These are phyloP conservation scores for Alloteropsis semialata DNA, from an alignment of 176 grass and related monocot genomes.

Conservation along the genomic window DNA sequence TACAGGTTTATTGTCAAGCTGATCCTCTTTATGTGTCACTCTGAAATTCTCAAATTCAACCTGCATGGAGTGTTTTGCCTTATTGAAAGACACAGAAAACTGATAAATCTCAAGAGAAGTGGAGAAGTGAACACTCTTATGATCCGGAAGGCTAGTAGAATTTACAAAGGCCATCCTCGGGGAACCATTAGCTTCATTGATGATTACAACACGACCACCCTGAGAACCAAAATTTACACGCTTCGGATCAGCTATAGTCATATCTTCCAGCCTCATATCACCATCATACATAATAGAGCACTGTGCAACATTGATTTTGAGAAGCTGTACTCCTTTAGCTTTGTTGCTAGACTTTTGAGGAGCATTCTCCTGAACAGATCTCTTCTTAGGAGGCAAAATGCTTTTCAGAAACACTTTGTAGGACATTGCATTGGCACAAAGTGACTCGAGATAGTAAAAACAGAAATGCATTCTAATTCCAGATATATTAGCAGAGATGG, in stretches of 20 bases:
- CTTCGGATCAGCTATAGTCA: slow-evolving; percentile 83
- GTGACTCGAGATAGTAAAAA: slow-evolving; percentile 67
- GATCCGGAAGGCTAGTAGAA: slow-evolving; percentile 46
- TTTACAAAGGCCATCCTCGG: slow-evolving; percentile 76
- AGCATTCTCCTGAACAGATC: slow-evolving; percentile 37
- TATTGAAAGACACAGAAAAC: slow-evolving; percentile 63
- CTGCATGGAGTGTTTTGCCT: slow-evolving; percentile 86
- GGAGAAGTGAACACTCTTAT: slow-evolving; percentile 69
- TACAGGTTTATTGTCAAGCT: slow-evolving; percentile 51
- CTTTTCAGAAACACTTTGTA: slow-evolving; percentile 78
- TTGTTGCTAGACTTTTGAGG: slow-evolving; percentile 47
- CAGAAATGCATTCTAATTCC: slow-evolving; percentile 60
- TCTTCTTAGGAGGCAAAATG: slow-evolving; percentile 57
- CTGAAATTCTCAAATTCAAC: slow-evolving; percentile 71
- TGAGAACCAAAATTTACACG: slow-evolving; percentile 94
- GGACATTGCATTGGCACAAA: slow-evolving; percentile 68
- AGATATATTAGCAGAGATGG: slow-evolving; percentile 63
- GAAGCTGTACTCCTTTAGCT: slow-evolving; percentile 58
- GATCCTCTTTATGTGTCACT: slow-evolving; percentile 63
- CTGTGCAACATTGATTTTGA: slow-evolving; percentile 63
- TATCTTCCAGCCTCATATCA: slow-evolving; percentile 74
- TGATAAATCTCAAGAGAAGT: slow-evolving; percentile 73
- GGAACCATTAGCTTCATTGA: slow-evolving; percentile 50
- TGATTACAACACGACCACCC: slow-evolving; percentile 76
- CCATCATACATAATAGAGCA: slow-evolving; percentile 71